These are phyloP conservation scores for Exophiala calicioides DNA, from an alignment of 2,329 filamentous ascomycete genomes.

Conservation along the genomic window DNA sequence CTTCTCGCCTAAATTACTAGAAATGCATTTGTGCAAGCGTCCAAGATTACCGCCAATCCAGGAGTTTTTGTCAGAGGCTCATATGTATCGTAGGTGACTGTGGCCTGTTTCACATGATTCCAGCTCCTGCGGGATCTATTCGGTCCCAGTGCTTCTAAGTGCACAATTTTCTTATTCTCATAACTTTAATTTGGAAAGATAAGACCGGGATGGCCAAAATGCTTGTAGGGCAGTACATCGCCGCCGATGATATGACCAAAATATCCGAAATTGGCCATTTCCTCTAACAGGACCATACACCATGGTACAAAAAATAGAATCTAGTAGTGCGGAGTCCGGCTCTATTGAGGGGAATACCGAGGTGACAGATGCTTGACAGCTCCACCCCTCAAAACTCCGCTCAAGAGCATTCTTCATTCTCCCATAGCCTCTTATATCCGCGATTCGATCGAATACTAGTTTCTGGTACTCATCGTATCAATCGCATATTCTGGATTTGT, in stretches of 20 bases:
- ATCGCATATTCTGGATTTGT: no score
- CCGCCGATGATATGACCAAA: conserved; percentile 21
- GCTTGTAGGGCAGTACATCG: conserved; percentile 18
- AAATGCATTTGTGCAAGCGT: neutral
- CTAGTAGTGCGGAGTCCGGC: no score
- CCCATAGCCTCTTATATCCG: no score
- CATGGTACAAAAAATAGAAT: conserved; percentile 62
- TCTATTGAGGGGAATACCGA: no score
- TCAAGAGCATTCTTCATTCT: no score
- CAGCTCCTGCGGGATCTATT: neutral
- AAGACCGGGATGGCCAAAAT: conserved; percentile 19
- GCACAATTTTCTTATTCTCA: neutral
- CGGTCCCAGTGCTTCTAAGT: neutral
- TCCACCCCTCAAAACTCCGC: no score
- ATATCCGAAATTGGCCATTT: conserved; percentile 20
- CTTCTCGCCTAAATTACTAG: conserved; percentile 23
- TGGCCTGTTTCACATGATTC: neutral
- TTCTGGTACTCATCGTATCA: no score
- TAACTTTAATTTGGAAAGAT: neutral
- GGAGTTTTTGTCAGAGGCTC: neutral
- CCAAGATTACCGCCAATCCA: conserved; percentile 1
- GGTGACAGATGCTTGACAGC: no score
- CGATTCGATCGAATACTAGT: no score
- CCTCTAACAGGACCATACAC: conserved; percentile 39
- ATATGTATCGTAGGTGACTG: neutral